Evolutionary conservation across 257 asterid species (phyloP).

Genomic region (Solanum clarkiae): DNA sequence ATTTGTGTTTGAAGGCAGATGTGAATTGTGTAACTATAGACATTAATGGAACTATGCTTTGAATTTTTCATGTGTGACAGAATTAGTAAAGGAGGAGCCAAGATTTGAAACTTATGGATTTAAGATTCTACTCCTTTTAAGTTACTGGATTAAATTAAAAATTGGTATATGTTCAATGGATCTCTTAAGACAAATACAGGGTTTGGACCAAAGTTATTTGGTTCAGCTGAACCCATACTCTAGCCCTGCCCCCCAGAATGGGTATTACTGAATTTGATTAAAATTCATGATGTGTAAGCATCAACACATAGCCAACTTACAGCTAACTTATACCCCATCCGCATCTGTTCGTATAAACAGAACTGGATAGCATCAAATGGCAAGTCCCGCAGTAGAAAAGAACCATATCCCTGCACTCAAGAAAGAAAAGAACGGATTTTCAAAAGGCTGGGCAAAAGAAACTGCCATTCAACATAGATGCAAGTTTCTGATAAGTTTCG

Average conservation of each 20-base stretch:
- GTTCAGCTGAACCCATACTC: background rate
- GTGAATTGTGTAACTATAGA: background rate
- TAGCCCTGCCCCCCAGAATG: background rate
- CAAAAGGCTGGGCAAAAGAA: background rate
- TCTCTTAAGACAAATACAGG: too few species aligned
- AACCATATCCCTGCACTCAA: conserved; percentile 46
- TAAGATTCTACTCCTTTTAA: too few species aligned
- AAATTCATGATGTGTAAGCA: background rate
- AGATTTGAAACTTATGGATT: too few species aligned
- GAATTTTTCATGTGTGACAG: background rate
- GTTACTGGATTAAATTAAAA: too few species aligned
- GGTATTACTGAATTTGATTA: background rate
- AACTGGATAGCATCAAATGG: conserved; percentile 72
- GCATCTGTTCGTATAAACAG: conserved; percentile 61
- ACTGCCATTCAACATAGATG: background rate
- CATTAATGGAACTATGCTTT: background rate
- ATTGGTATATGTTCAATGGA: too few species aligned
- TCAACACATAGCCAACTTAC: conserved; percentile 21
- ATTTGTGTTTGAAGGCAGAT: background rate
- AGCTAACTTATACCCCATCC: conserved; percentile 50
- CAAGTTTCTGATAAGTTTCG: background rate
- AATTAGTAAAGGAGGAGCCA: background rate
- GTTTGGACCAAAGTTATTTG: too few species aligned
- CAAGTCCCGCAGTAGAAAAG: conserved; percentile 60
- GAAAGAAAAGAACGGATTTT: background rate